Evolutionary conservation across 176 grass and related monocot species (phyloP).

Genomic region (Rhynchospora breviuscula): DNA sequence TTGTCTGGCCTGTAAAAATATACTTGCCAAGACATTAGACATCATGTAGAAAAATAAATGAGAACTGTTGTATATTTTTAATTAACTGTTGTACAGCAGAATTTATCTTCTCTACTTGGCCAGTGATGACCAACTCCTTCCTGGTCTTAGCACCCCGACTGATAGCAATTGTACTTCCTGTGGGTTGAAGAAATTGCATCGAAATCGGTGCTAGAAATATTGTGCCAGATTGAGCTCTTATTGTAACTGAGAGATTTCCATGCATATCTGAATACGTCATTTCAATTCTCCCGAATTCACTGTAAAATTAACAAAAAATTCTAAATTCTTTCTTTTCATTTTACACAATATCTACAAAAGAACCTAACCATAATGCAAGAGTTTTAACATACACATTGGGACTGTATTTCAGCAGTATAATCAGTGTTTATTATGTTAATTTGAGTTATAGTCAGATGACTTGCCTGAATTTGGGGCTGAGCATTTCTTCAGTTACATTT

Average conservation of each 20-base stretch:
- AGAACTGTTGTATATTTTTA: too few relatives aligned
- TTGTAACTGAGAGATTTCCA: constrained; percentile 73
- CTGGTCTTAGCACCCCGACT: constrained; percentile 28
- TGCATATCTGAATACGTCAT: constrained; percentile 51
- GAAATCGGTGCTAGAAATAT: constrained; percentile 54
- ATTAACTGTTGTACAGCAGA: constrained; percentile 43
- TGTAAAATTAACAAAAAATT: constrained; percentile 25
- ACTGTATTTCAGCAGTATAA: neutral
- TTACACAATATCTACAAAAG: neutral
- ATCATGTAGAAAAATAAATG: too few relatives aligned
- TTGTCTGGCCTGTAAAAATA: too few relatives aligned
- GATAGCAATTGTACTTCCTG: constrained; percentile 34
- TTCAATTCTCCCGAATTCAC: constrained; percentile 55
- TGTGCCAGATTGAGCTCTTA: constrained; percentile 50
- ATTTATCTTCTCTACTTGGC: constrained; percentile 50
- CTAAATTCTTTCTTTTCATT: neutral
- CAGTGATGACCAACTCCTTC: constrained; percentile 45
- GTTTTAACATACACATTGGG: neutral
- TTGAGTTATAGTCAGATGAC: constrained; percentile 3
- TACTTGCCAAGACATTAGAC: too few relatives aligned
- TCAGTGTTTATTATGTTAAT: neutral
- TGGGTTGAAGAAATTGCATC: constrained; percentile 47
- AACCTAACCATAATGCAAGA: neutral
- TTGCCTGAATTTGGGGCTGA: constrained; percentile 67
- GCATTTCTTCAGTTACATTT: constrained; percentile 62